phyloP scores from a whole-genome alignment of 73 alveolate genomes.

The Paraurostyla sp. region DNA sequence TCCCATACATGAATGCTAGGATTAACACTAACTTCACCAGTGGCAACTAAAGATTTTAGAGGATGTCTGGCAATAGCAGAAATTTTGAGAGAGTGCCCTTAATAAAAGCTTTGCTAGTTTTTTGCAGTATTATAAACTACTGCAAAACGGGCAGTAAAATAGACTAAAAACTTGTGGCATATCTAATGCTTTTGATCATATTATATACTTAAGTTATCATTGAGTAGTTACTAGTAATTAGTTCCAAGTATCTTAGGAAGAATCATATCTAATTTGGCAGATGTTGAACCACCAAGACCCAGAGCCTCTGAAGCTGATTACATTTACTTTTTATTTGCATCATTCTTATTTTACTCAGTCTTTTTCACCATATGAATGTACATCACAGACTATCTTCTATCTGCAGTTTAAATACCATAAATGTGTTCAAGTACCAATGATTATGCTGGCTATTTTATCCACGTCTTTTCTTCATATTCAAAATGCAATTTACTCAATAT shows the following conservation, averaged over 20 bases:
- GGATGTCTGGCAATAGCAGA: constrained; percentile 93
- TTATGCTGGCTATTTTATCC: constrained; percentile 85
- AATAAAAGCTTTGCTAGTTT: constrained; percentile 87
- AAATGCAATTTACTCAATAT: constrained; percentile 66
- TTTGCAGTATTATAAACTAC: constrained; percentile 90
- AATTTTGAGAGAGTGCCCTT: constrained; percentile 93
- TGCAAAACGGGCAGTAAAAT: constrained; percentile 87
- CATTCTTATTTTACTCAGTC: constrained; percentile 39
- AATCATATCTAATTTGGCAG: constrained; percentile 59
- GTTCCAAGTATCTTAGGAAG: constrained; percentile 72
- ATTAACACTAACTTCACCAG: constrained; percentile 91
- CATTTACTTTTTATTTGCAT: background rate
- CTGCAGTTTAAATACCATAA: constrained; percentile 85
- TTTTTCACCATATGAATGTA: constrained; percentile 74
- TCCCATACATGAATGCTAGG: constrained; percentile 93
- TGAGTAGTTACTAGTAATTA: constrained; percentile 26
- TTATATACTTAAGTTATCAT: constrained; percentile 39
- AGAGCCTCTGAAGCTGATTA: constrained; percentile 53
- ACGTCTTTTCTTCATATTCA: constrained; percentile 60
- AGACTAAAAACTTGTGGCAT: constrained; percentile 86
- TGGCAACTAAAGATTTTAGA: constrained; percentile 86
- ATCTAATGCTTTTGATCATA: constrained; percentile 78
- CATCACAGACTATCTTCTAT: constrained; percentile 80
- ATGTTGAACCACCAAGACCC: constrained; percentile 58
- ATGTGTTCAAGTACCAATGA: constrained; percentile 81